Evolutionary conservation across 768 basidiomycete species (phyloP).

Genomic region (Tephrocybe sp.): DNA sequence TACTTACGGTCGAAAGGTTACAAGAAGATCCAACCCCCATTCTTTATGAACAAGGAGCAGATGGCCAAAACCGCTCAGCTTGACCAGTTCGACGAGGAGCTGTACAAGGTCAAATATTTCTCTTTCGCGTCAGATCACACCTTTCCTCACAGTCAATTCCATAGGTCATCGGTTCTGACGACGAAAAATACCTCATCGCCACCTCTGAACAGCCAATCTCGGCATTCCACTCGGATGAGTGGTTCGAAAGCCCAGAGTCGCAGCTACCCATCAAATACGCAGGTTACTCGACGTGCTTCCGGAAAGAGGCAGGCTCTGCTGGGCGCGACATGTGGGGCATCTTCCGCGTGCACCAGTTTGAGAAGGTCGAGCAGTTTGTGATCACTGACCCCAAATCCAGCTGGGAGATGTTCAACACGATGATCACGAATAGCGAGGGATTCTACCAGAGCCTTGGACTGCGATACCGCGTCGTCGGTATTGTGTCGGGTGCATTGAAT

Average conservation of each 20-base stretch:
- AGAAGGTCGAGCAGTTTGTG: slow-evolving; percentile 97
- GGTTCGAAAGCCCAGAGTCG: slow-evolving; percentile 91
- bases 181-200: slow-evolving; percentile 98
- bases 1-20: slow-evolving; percentile 81
- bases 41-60: slow-evolving; percentile 97
- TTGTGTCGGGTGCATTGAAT: slow-evolving; percentile 96
- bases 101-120: slow-evolving; percentile 73
- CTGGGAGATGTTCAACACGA: slow-evolving; percentile 90
- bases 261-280: slow-evolving; percentile 93
- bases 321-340: slow-evolving; percentile 99
- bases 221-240: slow-evolving; percentile 92
- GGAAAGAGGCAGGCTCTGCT: slow-evolving; percentile 97
- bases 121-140: not conserved
- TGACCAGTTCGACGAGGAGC: slow-evolving; percentile 96
- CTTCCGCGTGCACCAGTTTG: slow-evolving; percentile 99
- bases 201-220: slow-evolving; percentile 99
- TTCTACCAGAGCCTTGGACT: slow-evolving; percentile 96
- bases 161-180: slow-evolving; percentile 82
- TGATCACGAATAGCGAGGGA: slow-evolving; percentile 86
- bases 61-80: slow-evolving; percentile 99
- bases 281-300: slow-evolving; percentile 94
- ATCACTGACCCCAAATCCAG: slow-evolving; percentile 93
- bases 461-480: slow-evolving; percentile 89
- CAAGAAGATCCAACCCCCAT: slow-evolving; percentile 95
- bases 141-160: not conserved